Evolutionary conservation across 164 flowering plant species (phyloP), one percentile per base, ranked within the genome.

Genomic region (Annona squamosa): DNA sequence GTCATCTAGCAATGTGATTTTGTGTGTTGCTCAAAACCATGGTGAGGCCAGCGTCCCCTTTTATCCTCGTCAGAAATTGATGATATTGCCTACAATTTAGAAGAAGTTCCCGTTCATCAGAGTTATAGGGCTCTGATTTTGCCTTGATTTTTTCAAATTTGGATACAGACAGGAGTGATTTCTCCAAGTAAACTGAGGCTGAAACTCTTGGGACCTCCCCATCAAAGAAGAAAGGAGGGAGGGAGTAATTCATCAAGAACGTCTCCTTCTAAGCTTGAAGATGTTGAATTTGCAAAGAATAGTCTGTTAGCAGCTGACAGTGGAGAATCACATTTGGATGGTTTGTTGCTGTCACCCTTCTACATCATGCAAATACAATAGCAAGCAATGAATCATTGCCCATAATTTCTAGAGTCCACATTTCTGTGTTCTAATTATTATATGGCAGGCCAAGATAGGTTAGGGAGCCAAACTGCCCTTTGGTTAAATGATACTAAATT

Each of bases 121-220:
- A 3, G 57, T 1, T 2, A 52, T 18, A 7, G 37, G 9, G 71
- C 47, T 73, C 69, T 48, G 37, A 37, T 67, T 47, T 26, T 26
- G 63, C 4, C 2, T 63, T 13, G 19, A 16, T 37, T 71, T 26
- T 70, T 71, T 62, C 10, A 56, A 65, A 75, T 10, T 63, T 18
- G 13, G 19, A 45, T 84, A 81, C 81, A 92, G 98, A 85, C 83
- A 75, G 97, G 97, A 16, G 81, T 92, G 47, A 87, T 90, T 64
- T 94, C 98, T 68, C 98, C 98, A 26, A 92, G 89, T 83, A 94
- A 94, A 75, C 73, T 94, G 83, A 86, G 98, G 85, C 86, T 91
- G 91, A 94, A 88, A 82, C 91, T 94, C 4, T 79, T 89, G 48
- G 94, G 96, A 46, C 80, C 87, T 72, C 87, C 81, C 71, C 70